Base-by-base conservation (phyloP, 805 yeast species). In the Starmerella gropengiesseri region DNA sequence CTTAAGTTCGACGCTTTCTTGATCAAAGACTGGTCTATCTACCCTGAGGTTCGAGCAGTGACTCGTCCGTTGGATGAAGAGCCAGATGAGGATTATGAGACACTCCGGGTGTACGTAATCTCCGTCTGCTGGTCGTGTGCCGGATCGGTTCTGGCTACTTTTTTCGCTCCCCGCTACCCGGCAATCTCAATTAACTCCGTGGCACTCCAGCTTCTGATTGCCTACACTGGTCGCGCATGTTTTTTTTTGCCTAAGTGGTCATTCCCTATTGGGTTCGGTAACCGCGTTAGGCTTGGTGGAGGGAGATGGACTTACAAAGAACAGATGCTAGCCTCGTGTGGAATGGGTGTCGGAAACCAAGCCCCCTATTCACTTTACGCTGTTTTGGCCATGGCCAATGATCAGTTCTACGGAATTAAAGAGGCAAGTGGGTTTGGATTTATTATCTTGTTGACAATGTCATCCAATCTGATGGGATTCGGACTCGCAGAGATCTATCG, bases 401-500 rank as follows among this genome's bases (percentile, higher is more conserved):
- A 41, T 12, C 13, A 43, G 21, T 62, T 52, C 16, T 55, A 54
- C 25, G 55, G 54, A 1, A 41, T 48, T 18, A 26, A 25, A 3
- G 46, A 52, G 6, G 69, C 51, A 48, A 7, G 23, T 8, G 29
- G 41, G 4, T 67, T 73, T 58, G 71, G 75, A 1, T 79, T 68
- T 57, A 78, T 74, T 55, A 49, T 76, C 14, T 51, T 75, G 28
- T 61, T 77, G 29, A 61, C 72, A 1, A 49, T 75, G 4, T 67
- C 79, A 3, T 67, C 81, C 3, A 80, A 76, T 55, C 72, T 72
- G 45, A 59, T 78, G 48, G 86, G 85, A 19, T 72, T 75, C 54
- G 78, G 81, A 1, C 69, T 78, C 55, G 81, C 83, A 5, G 78
- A 80, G 38, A 53, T 78, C 20, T 67, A 75, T 67, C 69, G 80